phyloP scores from a whole-genome alignment of 1,139 yeast genomes.

The Geotrichum carabidarum region DNA sequence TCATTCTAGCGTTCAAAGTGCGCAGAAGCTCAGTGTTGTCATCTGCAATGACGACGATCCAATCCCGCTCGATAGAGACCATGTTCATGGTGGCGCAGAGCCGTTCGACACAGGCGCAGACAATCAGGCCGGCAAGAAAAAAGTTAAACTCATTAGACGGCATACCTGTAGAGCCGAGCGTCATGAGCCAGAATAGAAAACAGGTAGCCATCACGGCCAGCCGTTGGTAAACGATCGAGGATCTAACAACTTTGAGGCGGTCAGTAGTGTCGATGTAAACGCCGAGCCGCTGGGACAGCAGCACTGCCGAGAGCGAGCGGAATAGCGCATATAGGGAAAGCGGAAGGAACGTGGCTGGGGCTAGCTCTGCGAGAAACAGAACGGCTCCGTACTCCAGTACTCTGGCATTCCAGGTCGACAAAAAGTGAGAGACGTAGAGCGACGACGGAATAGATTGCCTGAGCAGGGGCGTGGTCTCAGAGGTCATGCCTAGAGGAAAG shows the following conservation, averaged over 20 bases:
- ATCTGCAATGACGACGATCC: constrained; percentile 40
- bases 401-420: constrained; percentile 39
- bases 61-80: constrained; percentile 41
- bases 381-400: constrained; percentile 39
- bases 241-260: constrained; percentile 33
- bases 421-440: constrained; percentile 34
- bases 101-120: constrained; percentile 37
- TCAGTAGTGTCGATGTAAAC: constrained; percentile 30
- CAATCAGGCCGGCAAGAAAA: constrained; percentile 26
- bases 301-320: constrained; percentile 33
- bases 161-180: constrained; percentile 8
- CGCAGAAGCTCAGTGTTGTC: constrained; percentile 29
- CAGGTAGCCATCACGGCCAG: constrained; percentile 34
- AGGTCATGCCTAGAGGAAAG: neutral
- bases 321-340: constrained; percentile 35
- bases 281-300: constrained; percentile 32
- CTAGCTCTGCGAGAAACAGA: constrained; percentile 34
- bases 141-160: constrained; percentile 8
- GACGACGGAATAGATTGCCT: neutral
- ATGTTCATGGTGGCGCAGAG: constrained; percentile 37
- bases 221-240: constrained; percentile 37
- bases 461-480: neutral
- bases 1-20: constrained; percentile 35
- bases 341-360: constrained; percentile 34
- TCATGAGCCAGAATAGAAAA: constrained; percentile 24